These are phyloP conservation scores for Pseudogymnoascus sp. DNA, from an alignment of 2,329 filamentous ascomycete genomes.

Conservation along the genomic window DNA sequence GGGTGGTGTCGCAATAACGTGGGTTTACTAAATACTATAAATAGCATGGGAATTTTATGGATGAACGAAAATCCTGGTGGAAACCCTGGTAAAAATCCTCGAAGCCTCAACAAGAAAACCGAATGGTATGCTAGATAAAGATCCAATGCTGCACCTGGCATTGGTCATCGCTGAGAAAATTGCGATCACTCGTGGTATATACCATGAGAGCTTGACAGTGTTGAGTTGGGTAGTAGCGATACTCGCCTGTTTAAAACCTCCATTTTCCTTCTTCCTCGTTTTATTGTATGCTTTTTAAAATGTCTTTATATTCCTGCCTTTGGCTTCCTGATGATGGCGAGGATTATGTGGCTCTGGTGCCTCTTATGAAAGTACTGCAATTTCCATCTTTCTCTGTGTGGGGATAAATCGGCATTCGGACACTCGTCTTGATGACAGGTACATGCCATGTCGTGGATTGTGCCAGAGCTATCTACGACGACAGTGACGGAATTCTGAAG, in stretches of 20 bases:
- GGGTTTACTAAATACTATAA: neutral
- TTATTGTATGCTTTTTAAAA: neutral
- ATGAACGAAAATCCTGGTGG: neutral
- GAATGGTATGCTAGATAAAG: neutral
- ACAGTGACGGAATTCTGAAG: too few species aligned
- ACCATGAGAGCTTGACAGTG: neutral
- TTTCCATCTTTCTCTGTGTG: neutral
- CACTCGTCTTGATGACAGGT: neutral
- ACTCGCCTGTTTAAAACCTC: neutral
- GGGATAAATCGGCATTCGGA: neutral
- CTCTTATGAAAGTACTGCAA: neutral
- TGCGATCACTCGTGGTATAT: neutral
- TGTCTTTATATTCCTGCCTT: neutral
- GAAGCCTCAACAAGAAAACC: neutral
- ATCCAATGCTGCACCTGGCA: neutral
- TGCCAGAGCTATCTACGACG: neutral
- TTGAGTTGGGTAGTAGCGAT: neutral
- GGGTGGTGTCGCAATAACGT: neutral
- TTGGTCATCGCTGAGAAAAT: neutral
- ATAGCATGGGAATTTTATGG: neutral
- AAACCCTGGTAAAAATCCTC: neutral
- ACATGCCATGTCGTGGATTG: neutral
- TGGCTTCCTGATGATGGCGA: neutral
- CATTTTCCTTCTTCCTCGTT: neutral
- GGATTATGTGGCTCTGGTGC: neutral